Evolutionary conservation across 345 rosid species (phyloP), one percentile per base, ranked within the genome.

Genomic region (Populus alba): DNA sequence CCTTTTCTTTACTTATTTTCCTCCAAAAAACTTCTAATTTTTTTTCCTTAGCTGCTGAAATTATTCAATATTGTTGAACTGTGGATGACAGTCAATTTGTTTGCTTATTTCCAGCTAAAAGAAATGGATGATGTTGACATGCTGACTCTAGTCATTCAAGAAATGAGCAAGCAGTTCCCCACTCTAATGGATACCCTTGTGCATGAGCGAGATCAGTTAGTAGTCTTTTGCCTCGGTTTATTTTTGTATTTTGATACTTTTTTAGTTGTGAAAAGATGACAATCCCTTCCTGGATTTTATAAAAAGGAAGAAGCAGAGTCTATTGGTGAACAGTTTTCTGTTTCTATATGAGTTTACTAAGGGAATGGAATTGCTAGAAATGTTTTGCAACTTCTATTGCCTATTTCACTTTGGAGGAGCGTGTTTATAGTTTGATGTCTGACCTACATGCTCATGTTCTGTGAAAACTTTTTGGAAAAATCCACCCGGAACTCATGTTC

Each of bases 101-200:
- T 78, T 71, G 66, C 13, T 78, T 73, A 18, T 76, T 77, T 82
- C 69, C 87, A 96, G 99, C 86, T 96, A 81, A 92, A 94, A 85
- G 97, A 91, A 74, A 90, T 97, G 98, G 92, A 94, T 77, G 87
- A 97, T 82, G 88, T 84, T 80, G 99, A 94, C 86, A 92, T 92
- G 98, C 79, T 94, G 86, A 97, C 99, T 78, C 91, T 94, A 74
- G 96, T 97, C 78, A 92, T 94, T 85, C 96, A 92, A 89, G 97
- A 97, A 85, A 92, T 97, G 98, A 94, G 98, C 91, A 94, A 92
- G 89, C 86, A 91, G 74, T 97, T 91, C 86, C 99, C 99, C 63
- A 87, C 98, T 74, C 85, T 94, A 51, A 94, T 94, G 96, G 94
- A 97, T 75, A 92, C 99, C 25, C 93, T 94, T 79, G 97, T 94